A percentile compares a stretch with the other conserved stretches of the same genome.
phyloP scores from a whole-genome alignment of 1,284 basidiomycete genomes.

The Hemileia vastatrix region DNA sequence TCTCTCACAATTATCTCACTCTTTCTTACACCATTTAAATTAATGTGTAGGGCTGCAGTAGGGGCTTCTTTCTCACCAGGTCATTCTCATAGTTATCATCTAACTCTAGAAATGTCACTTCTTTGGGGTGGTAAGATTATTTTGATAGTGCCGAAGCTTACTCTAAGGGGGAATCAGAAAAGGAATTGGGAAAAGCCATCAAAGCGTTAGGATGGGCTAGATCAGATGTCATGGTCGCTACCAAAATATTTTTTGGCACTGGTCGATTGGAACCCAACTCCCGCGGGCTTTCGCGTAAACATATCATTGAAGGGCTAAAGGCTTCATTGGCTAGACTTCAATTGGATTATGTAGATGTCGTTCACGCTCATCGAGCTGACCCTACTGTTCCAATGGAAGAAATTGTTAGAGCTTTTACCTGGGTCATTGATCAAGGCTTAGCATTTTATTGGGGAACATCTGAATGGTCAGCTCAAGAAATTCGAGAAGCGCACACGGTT shows the following conservation, averaged over 20 bases:
- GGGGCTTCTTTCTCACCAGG: too few relatives aligned
- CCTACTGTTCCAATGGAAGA: slow-evolving; percentile 50
- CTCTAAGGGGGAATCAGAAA: slow-evolving; percentile 58
- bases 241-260: slow-evolving; percentile 52
- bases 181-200: slow-evolving; percentile 62
- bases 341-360: slow-evolving; percentile 56
- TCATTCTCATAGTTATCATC: too few relatives aligned
- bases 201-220: slow-evolving; percentile 62
- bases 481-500: slow-evolving; percentile 61
- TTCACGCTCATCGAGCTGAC: slow-evolving; percentile 45
- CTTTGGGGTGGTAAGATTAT: slow-evolving; percentile 37
- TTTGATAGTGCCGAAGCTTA: slow-evolving; percentile 62
- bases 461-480: slow-evolving; percentile 44
- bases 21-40: too few relatives aligned
- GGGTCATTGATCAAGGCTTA: slow-evolving; percentile 48
- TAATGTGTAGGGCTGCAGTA: slow-evolving; percentile 24
- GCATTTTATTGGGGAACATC: slow-evolving; percentile 40
- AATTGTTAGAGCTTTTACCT: slow-evolving; percentile 51
- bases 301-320: slow-evolving; percentile 69
- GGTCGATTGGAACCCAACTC: slow-evolving; percentile 51
- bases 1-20: too few relatives aligned
- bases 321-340: slow-evolving; percentile 60
- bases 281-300: slow-evolving; percentile 60
- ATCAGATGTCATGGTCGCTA: slow-evolving; percentile 62
- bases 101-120: slow-evolving; percentile 1